Evolutionary conservation across 1,139 yeast genomes (phyloP), one percentile per base, ranked within the genome.

Genomic region (Diutina siamensis): DNA sequence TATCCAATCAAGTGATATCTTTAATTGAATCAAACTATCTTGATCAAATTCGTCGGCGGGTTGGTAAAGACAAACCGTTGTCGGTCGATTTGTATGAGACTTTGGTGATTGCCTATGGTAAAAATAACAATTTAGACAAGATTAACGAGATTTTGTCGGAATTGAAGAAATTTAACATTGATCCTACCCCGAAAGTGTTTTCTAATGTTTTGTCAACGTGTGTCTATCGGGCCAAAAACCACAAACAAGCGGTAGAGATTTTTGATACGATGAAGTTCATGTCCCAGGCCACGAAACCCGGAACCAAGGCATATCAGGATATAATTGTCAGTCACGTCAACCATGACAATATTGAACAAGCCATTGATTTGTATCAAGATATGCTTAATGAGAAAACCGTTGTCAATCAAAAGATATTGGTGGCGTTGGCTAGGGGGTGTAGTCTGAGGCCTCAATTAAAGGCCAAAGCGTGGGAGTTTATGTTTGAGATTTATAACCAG

Each of bases 251-350:
- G 0, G 74, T 76, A 48, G 78, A 80, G 46, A 68, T 85, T 1
- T 92, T 92, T 59, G 92, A 83, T 54, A 77, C 87, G 51, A 81
- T 92, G 88, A 89, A 87, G 59, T 89, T 85, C 58, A 62, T 83
- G 51, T 78, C 94, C 0, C 57, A 68, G 5, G 62, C 65, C 31
- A 76, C 86, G 2, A 74, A 75, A 46, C 97, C 97, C 0, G 83
- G 79, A 45, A 58, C 76, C 0, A 62, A 67, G 19, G 77, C 87
- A 1, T 92, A 87, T 60, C 80, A 81, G 49, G 76, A 83, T 15
- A 75, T 88, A 63, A 74, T 89, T 20, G 71, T 78, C 8, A 70
- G 87, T 1, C 78, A 86, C 49, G 75, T 80, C 4, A 74, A 75
- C 51, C 71, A 76, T 48, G 68, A 75, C 48, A 75, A 84, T 47